Evolutionary conservation across 768 basidiomycete species (phyloP), one percentile per base, ranked within the genome.

Genomic region (Mycena belliarum): DNA sequence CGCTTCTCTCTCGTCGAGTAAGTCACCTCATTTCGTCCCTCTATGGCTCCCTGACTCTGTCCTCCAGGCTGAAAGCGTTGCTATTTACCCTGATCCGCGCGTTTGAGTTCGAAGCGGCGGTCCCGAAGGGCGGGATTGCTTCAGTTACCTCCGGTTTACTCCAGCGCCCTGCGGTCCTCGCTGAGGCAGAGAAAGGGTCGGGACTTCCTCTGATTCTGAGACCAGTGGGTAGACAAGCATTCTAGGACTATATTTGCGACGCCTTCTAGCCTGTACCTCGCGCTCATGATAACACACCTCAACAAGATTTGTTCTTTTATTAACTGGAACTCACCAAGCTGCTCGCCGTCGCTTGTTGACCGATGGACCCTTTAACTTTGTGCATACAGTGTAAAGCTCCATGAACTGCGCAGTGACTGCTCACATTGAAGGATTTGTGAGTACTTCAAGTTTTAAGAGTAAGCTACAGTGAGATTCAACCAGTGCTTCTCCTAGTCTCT

Each of bases 51-150:
- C 29, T 16, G 9, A 23, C 21, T 53, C 21, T 15, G 28, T 29
- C 8, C 5, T n/a, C 6, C 38, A 53, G 52, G 26, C 32, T 49
- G 23, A 55, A 55, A 33, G 46, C 21, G 3, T 8, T 54, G 24
- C 35, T 54, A 2, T 54, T 54, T 15, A 54, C 44, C 4, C 15
- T 54, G 7, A 47, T 79, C 23, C 74, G 79, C 9, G 70, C 76
- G 1, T 82, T 84, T 49, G 75, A 80, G 52, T 83, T 82, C 45
- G 75, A 79, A 6, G 18, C 47, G n/a, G 45, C 45, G 20, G 47
- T 42, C 2, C 24, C 35, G 3, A 24, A 40, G 28, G 46, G 38
- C 6, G 28, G 14, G 5, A 49, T 55, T 48, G 46, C 25, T 0
- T 25, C 43, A 28, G 11, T 5, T 28, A 6, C 14, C 50, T 8